phyloP scores from a whole-genome alignment of 768 basidiomycete genomes.

The Tubosaeta sp. region DNA sequence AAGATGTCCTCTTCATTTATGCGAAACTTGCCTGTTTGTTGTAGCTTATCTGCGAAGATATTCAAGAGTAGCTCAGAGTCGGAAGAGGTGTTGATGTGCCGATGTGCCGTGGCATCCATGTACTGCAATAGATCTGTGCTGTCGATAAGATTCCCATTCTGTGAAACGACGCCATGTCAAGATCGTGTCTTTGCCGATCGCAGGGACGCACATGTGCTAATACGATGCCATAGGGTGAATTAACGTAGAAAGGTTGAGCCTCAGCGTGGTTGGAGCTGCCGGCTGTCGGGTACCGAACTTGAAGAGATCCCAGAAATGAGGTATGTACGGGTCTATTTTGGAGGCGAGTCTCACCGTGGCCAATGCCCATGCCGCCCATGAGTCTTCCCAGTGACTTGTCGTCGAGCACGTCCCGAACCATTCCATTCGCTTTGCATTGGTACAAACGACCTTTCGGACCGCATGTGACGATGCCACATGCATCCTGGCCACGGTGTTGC shows the following conservation, averaged over 20 bases:
- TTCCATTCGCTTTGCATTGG: slow-evolving; percentile 98
- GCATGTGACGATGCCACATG: slow-evolving; percentile 95
- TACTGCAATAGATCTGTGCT: slow-evolving; percentile 80
- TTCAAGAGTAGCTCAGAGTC: slow-evolving; percentile 97
- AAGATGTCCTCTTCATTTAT: slow-evolving; percentile 99
- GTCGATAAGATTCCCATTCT: slow-evolving; percentile 99
- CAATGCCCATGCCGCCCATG: slow-evolving; percentile 94
- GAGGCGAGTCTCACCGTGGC: slow-evolving; percentile 66
- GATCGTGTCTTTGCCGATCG: background rate
- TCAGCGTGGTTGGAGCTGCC: slow-evolving; percentile 96
- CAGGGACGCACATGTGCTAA: slow-evolving; percentile 80
- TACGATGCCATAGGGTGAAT: slow-evolving; percentile 99
- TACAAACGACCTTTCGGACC: slow-evolving; percentile 92
- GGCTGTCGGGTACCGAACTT: slow-evolving; percentile 97
- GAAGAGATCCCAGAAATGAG: slow-evolving; percentile 11
- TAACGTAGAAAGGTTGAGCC: slow-evolving; percentile 99
- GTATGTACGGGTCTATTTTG: background rate
- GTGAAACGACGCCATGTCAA: slow-evolving; percentile 7
- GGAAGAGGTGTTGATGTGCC: slow-evolving; percentile 98
- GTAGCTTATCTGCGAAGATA: slow-evolving; percentile 95
- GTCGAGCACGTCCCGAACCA: slow-evolving; percentile 98
- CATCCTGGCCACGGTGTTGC: slow-evolving; percentile 97
- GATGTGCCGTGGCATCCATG: slow-evolving; percentile 94
- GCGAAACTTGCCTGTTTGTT: slow-evolving; percentile 97
- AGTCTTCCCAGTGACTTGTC: slow-evolving; percentile 67